These are phyloP conservation scores for Arthrobotrys pseudoclavata DNA, from an alignment of 2,329 filamentous ascomycete species.

Conservation along the genomic window DNA sequence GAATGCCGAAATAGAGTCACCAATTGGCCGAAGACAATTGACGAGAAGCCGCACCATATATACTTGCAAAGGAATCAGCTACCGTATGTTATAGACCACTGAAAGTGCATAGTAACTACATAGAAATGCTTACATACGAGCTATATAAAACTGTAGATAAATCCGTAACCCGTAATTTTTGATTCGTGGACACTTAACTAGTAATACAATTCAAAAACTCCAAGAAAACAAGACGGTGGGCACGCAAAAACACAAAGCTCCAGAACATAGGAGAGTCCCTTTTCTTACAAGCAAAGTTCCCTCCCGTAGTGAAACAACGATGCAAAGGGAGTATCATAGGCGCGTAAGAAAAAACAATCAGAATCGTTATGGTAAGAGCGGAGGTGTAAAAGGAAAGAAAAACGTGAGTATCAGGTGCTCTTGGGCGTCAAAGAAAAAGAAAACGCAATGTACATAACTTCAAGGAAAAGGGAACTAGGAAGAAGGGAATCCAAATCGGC, in stretches of 20 bases:
- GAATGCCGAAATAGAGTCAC: too few species aligned
- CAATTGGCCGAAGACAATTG: too few species aligned
- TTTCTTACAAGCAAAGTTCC: constrained; percentile 39
- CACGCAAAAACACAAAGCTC: constrained; percentile 11
- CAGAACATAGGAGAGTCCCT: constrained; percentile 14
- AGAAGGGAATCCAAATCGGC: constrained; percentile 51
- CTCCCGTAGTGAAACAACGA: constrained; percentile 40
- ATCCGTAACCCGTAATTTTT: constrained; percentile 24
- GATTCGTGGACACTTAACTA: constrained; percentile 27
- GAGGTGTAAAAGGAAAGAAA: neutral
- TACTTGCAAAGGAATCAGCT: too few species aligned
- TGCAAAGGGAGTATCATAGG: constrained; percentile 41
- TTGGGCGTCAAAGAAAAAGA: neutral
- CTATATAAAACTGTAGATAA: neutral
- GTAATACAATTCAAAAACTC: constrained; percentile 32
- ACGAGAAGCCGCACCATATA: too few species aligned
- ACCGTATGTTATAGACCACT: too few species aligned
- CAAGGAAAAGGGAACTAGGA: neutral
- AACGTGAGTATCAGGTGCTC: neutral
- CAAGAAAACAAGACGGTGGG: constrained; percentile 10
- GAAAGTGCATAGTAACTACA: neutral
- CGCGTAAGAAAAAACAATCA: constrained; percentile 10
- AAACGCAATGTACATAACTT: neutral
- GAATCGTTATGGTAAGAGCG: neutral
- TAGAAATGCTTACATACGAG: neutral